Evolutionary conservation across 2,329 filamentous ascomycete species (phyloP).

Genomic region (Trichoderma polysporum): DNA sequence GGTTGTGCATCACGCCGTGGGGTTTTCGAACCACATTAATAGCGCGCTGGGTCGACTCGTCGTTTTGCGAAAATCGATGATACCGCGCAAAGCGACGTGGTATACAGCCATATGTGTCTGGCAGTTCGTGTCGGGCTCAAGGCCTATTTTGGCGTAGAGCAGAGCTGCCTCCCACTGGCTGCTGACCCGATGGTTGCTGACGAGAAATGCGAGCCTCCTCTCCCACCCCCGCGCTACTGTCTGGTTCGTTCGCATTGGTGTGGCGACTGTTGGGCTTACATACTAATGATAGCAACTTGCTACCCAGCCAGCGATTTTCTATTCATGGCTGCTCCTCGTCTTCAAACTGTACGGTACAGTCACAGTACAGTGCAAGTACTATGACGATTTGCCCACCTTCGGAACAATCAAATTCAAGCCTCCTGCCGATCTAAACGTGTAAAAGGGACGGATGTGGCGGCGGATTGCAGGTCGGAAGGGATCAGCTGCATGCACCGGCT

Average conservation of each 20-base stretch:
- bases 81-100: constrained; percentile 19
- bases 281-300: neutral
- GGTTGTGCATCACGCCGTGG: constrained; percentile 4
- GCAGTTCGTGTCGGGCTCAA: constrained; percentile 2
- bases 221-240: neutral
- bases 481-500: constrained; percentile 18
- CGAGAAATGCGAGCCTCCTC: constrained; percentile 1
- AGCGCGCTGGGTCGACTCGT: constrained; percentile 14
- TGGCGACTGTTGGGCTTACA: constrained; percentile 17
- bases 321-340: neutral
- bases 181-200: constrained; percentile 15
- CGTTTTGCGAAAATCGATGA: neutral
- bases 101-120: neutral
- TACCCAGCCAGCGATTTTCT: neutral
- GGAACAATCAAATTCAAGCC: constrained; percentile 1
- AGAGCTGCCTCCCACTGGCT: constrained; percentile 14
- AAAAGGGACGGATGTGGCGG: constrained; percentile 13
- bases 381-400: constrained; percentile 6
- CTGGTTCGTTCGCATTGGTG: neutral
- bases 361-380: neutral
- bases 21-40: constrained; percentile 1
- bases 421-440: constrained; percentile 16
- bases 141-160: constrained; percentile 12
- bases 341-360: neutral
- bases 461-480: constrained; percentile 12